A percentile compares a stretch with the other conserved stretches of the same genome.
Conservation (phyloP, 2,329 filamentous ascomycete genomes). For the Hymenoscyphus occultus region DNA sequence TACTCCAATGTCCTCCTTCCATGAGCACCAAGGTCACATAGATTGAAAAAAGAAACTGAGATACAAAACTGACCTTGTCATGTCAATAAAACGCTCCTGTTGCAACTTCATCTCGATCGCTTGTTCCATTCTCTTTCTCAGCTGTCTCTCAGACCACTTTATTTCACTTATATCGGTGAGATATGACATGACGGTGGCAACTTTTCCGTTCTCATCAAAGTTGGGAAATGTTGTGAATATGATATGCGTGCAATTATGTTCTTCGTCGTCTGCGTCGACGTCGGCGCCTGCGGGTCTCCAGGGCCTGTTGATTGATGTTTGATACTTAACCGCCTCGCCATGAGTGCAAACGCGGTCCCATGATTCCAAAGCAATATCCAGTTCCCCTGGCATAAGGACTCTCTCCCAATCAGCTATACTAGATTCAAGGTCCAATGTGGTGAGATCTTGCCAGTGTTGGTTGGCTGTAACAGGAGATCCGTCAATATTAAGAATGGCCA, state of each 20-base stretch:
- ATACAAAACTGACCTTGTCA: conserved; percentile 46
- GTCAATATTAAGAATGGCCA: conserved; percentile 64
- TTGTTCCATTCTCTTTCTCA: conserved; percentile 42
- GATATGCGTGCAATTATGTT: conserved; percentile 22
- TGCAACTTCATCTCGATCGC: conserved; percentile 60
- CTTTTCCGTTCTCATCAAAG: conserved; percentile 23
- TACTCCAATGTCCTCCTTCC: background rate
- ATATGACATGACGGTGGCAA: conserved; percentile 19
- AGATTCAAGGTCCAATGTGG: conserved; percentile 15
- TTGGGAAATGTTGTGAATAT: conserved; percentile 24
- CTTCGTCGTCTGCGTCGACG: conserved; percentile 16
- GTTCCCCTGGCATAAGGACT: conserved; percentile 19
- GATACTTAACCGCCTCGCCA: conserved; percentile 16
- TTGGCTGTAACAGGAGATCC: conserved; percentile 44
- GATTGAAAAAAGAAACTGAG: background rate
- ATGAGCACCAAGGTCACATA: background rate
- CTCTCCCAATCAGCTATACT: conserved; percentile 14
- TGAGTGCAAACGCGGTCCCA: conserved; percentile 17
- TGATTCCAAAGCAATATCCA: conserved; percentile 10
- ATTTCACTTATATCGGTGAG: conserved; percentile 18
- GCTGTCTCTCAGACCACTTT: conserved; percentile 24
- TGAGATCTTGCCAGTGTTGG: conserved; percentile 22
- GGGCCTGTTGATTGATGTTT: conserved; percentile 17
- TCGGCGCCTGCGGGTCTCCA: conserved; percentile 21
- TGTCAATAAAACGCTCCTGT: conserved; percentile 79